Evolutionary conservation across 1,139 yeast species (phyloP).

Genomic region (Wickerhamomyces sp.): DNA sequence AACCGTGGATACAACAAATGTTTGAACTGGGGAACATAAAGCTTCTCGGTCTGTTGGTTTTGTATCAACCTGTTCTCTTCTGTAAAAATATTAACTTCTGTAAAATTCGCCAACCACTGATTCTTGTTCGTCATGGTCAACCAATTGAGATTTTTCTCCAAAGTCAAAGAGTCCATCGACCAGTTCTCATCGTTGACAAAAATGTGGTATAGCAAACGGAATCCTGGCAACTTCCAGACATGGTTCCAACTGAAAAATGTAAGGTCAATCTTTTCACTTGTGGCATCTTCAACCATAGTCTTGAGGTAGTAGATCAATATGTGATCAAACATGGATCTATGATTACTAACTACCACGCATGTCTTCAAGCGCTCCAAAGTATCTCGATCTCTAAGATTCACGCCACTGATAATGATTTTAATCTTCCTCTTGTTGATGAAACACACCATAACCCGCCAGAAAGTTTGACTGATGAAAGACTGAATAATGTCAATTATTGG

Average conservation of each 20-base stretch:
- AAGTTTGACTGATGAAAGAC: slow-evolving; percentile 6
- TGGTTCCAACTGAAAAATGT: slow-evolving; percentile 59
- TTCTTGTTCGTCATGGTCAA: slow-evolving; percentile 8
- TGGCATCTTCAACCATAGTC: slow-evolving; percentile 17
- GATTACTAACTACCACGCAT: slow-evolving; percentile 21
- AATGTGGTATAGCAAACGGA: slow-evolving; percentile 37
- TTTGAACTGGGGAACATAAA: slow-evolving; percentile 45
- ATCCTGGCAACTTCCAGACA: slow-evolving; percentile 51
- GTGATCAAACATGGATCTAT: slow-evolving; percentile 25
- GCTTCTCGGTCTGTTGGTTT: slow-evolving; percentile 43
- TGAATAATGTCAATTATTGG: not conserved
- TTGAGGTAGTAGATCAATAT: slow-evolving; percentile 24
- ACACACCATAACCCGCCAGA: slow-evolving; percentile 19
- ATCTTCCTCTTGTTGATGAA: slow-evolving; percentile 20
- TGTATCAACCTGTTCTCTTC: slow-evolving; percentile 42
- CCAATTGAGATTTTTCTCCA: slow-evolving; percentile 11
- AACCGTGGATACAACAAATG: slow-evolving; percentile 66
- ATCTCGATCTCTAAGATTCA: slow-evolving; percentile 17
- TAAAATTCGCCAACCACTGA: slow-evolving; percentile 56
- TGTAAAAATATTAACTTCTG: slow-evolving; percentile 68
- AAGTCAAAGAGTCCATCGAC: slow-evolving; percentile 38
- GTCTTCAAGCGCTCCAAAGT: slow-evolving; percentile 13
- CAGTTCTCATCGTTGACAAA: slow-evolving; percentile 58
- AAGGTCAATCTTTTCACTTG: slow-evolving; percentile 14
- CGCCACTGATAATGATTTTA: slow-evolving; percentile 21